These are phyloP conservation scores for Syncephalastrum sp. DNA, from an alignment of 371 early-diverging fungal genomes.

Conservation along the genomic window DNA sequence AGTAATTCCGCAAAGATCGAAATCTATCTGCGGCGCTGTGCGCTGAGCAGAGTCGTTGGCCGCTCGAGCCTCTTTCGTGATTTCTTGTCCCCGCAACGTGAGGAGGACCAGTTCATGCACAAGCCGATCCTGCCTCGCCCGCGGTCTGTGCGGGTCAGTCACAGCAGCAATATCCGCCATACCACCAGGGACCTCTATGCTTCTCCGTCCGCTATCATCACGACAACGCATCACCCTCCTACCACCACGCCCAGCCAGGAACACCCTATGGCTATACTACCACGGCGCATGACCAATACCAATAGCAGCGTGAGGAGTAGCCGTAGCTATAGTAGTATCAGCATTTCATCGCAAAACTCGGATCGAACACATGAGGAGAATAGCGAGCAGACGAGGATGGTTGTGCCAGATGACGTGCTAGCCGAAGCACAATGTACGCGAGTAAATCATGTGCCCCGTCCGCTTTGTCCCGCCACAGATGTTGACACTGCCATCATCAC, in stretches of 20 bases:
- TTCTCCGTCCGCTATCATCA: conserved; percentile 13
- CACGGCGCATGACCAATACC: too few species aligned
- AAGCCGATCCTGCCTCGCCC: conserved; percentile 4
- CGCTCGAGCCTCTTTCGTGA: conserved; percentile 27
- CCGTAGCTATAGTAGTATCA: not conserved
- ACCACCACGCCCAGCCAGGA: not conserved
- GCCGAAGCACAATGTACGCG: too few species aligned
- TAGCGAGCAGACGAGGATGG: too few species aligned
- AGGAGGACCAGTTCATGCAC: conserved; percentile 12
- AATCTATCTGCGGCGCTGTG: conserved; percentile 24
- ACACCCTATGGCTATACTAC: not conserved
- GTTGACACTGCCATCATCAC: not conserved
- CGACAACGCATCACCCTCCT: not conserved
- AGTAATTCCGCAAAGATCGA: conserved; percentile 28
- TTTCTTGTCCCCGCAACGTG: conserved; percentile 26
- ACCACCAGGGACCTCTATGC: not conserved
- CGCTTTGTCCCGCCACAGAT: not conserved
- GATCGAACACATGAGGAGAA: too few species aligned
- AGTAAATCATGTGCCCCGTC: too few species aligned
- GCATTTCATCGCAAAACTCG: not conserved
- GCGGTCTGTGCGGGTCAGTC: too few species aligned
- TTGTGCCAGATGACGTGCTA: too few species aligned
- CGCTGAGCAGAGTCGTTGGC: conserved; percentile 18
- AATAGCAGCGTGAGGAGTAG: not conserved
- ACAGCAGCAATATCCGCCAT: conserved; percentile 4